Percentiles rank a stretch among this genome's conserved stretches.
phyloP scores from a whole-genome alignment of 805 yeast genomes.

The Grigorovia yakushimaensis region DNA sequence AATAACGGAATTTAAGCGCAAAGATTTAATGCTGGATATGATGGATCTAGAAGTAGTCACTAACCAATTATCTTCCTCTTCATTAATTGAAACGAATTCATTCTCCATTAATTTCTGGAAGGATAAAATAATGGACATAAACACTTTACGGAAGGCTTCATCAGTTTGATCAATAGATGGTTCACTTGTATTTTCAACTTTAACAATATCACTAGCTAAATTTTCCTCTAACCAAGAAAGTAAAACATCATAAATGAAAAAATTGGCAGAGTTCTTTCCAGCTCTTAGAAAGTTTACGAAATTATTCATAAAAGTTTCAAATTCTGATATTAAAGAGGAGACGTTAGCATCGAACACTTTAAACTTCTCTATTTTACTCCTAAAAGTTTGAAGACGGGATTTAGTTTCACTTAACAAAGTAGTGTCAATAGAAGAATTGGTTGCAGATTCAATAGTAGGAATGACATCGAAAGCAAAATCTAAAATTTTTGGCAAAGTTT shows the following conservation, averaged over 20 bases:
- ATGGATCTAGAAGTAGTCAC: conserved; percentile 37
- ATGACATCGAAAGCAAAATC: conserved; percentile 24
- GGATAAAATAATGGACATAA: conserved; percentile 52
- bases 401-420: conserved; percentile 13
- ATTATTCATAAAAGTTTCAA: conserved; percentile 19
- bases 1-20: conserved; percentile 33
- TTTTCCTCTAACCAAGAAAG: conserved; percentile 36
- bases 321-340: conserved; percentile 11
- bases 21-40: conserved; percentile 32
- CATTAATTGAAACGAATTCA: conserved; percentile 28
- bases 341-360: conserved; percentile 13
- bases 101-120: conserved; percentile 49
- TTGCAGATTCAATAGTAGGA: conserved; percentile 4
- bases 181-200: neutral
- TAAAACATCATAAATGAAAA: conserved; percentile 42
- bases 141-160: conserved; percentile 37
- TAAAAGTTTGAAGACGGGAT: conserved; percentile 9
- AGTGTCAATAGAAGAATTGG: conserved; percentile 5
- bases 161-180: conserved; percentile 35
- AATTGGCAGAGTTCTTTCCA: conserved; percentile 32
- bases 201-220: neutral
- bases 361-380: conserved; percentile 5
- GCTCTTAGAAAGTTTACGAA: conserved; percentile 23
- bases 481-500: conserved; percentile 30
- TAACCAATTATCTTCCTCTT: conserved; percentile 65